Percentiles rank a stretch among this genome's conserved stretches.
Conservation (phyloP, 345 rosid genomes). For the Barbarea vulgaris region DNA sequence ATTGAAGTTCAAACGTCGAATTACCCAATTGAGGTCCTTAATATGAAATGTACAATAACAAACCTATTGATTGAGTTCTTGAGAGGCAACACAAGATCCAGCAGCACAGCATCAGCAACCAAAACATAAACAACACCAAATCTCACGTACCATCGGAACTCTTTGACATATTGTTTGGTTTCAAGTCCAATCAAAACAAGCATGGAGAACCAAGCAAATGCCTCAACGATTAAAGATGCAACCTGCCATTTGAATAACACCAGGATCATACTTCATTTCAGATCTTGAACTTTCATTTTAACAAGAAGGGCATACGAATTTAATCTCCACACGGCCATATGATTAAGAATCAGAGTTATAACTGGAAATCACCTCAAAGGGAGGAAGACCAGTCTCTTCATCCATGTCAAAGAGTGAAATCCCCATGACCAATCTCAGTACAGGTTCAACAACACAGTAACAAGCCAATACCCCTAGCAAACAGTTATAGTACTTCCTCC, state of each 20-base stretch:
- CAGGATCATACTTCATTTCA: background rate
- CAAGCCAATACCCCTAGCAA: too few species aligned
- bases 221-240: constrained; percentile 63
- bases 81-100: constrained; percentile 65
- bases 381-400: too few species aligned
- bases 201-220: constrained; percentile 83
- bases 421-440: too few species aligned
- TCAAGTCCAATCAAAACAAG: constrained; percentile 68
- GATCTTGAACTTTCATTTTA: background rate
- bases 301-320: constrained; percentile 1
- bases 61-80: constrained; percentile 58
- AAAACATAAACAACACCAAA: constrained; percentile 82
- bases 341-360: background rate
- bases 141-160: constrained; percentile 85
- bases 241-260: constrained; percentile 45
- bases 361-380: too few species aligned
- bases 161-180: constrained; percentile 62
- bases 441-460: too few species aligned
- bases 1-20: background rate
- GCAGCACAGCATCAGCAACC: constrained; percentile 83
- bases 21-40: constrained; percentile 1
- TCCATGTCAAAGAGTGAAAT: too few species aligned
- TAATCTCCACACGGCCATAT: background rate
- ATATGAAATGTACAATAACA: constrained; percentile 23
- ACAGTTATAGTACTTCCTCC: too few species aligned